Percentiles rank a stretch among this genome's conserved stretches.
Evolutionary conservation across 495 filamentous ascomycete species (phyloP).

Genomic region (Friedmanniomyces endolithicus): DNA sequence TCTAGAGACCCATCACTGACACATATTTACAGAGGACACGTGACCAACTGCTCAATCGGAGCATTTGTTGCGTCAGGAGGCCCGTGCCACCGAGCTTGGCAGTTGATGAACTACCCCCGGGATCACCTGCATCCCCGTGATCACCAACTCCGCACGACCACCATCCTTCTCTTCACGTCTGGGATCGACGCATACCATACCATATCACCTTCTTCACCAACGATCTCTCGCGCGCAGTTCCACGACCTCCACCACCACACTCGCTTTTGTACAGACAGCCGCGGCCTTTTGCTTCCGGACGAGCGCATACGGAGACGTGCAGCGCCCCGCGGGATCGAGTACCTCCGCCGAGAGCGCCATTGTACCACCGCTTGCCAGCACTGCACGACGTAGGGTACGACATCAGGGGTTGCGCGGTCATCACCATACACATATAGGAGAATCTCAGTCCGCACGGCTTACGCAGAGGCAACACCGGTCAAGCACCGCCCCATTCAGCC

Average conservation of each 20-base stretch:
- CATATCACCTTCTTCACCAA: background rate
- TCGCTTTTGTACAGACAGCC: background rate
- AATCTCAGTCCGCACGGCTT: background rate
- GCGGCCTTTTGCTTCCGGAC: background rate
- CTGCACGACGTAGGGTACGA: constrained; percentile 1
- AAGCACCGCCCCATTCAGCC: background rate
- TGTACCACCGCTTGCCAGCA: background rate
- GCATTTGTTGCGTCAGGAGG: background rate
- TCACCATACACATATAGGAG: background rate
- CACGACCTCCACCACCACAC: background rate
- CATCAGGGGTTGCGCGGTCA: background rate
- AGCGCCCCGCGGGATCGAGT: background rate
- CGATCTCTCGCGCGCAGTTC: background rate
- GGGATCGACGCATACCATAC: background rate
- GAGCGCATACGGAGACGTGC: background rate
- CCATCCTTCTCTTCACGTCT: background rate
- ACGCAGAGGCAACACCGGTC: background rate
- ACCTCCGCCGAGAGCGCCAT: background rate
- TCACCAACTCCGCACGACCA: background rate
- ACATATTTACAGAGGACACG: background rate
- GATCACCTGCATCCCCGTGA: no score
- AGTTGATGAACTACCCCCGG: no score
- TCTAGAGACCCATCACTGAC: no score
- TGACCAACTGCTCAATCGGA: background rate
- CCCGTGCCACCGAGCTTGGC: background rate